phyloP scores from a whole-genome alignment of 2,329 filamentous ascomycete species.

The Cercospora beticola region DNA sequence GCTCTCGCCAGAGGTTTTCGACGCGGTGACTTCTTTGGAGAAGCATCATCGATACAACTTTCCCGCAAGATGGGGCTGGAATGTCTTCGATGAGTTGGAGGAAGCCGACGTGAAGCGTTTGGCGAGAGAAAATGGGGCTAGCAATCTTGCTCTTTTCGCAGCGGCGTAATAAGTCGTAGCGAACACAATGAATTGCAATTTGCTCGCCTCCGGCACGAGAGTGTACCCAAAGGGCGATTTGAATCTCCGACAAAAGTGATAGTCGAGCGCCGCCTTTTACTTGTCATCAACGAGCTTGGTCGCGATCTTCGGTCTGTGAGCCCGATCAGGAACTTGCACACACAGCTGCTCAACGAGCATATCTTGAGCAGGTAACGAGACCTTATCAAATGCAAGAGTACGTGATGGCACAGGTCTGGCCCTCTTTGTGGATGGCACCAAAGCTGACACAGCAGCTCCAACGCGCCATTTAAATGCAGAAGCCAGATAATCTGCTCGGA shows the following conservation, averaged over 20 bases:
- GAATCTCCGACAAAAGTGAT: not conserved
- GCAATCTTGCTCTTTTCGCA: not conserved
- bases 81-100: not conserved
- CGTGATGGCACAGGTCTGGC: not conserved
- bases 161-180: not conserved
- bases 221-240: not conserved
- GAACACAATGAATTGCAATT: not conserved
- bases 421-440: too few species aligned
- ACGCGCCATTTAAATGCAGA: not conserved
- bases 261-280: not conserved
- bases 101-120: not conserved
- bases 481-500: not conserved
- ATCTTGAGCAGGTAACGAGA: too few species aligned
- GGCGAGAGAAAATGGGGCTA: not conserved
- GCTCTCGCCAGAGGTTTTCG: conserved; percentile 40
- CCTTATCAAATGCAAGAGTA: not conserved
- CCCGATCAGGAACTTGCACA: too few species aligned
- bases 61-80: not conserved
- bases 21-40: conserved; percentile 32
- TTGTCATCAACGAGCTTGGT: not conserved
- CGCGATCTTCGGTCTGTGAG: not conserved
- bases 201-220: not conserved
- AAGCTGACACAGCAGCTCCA: not conserved
- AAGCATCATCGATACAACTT: not conserved
- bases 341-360: too few species aligned